phyloP scores from a whole-genome alignment of 345 rosid species.

The Gossypium longicalyx region DNA sequence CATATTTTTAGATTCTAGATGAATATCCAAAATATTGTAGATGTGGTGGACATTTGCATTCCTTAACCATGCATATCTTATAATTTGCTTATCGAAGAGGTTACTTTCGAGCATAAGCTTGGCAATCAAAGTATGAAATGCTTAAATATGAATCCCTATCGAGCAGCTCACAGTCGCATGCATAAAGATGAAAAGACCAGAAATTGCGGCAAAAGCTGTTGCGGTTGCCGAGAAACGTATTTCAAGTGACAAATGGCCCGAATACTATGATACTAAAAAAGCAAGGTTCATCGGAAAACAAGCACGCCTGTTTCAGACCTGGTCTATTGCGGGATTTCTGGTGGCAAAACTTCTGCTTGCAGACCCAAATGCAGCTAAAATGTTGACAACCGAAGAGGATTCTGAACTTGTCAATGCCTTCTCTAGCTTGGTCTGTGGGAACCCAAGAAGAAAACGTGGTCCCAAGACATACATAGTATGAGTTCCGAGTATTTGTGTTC shows the following conservation, averaged over 20 bases:
- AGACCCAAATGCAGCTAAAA: constrained; percentile 56
- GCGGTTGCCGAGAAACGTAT: constrained; percentile 62
- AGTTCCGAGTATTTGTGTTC: background rate
- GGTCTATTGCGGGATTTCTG: constrained; percentile 90
- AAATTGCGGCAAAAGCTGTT: constrained; percentile 73
- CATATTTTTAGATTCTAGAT: too few species aligned
- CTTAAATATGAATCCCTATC: background rate
- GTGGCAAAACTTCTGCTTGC: constrained; percentile 72
- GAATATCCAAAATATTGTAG: background rate
- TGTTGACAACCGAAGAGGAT: constrained; percentile 65
- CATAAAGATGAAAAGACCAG: constrained; percentile 84
- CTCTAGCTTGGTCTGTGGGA: constrained; percentile 58
- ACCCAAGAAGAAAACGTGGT: constrained; percentile 66
- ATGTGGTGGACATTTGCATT: background rate
- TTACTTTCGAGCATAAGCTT: background rate
- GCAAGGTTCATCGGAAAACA: constrained; percentile 91
- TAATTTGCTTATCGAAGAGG: background rate
- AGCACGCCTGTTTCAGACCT: constrained; percentile 66
- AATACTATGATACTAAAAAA: constrained; percentile 70
- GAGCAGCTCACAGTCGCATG: constrained; percentile 74
- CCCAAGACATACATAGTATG: constrained; percentile 51
- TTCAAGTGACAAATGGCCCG: constrained; percentile 79
- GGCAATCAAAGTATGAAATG: background rate
- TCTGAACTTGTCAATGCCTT: constrained; percentile 60
- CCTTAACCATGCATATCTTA: too few species aligned